Evolutionary conservation across 2,329 filamentous ascomycete species (phyloP).

Genomic region (Chaetomiaceae sp.): DNA sequence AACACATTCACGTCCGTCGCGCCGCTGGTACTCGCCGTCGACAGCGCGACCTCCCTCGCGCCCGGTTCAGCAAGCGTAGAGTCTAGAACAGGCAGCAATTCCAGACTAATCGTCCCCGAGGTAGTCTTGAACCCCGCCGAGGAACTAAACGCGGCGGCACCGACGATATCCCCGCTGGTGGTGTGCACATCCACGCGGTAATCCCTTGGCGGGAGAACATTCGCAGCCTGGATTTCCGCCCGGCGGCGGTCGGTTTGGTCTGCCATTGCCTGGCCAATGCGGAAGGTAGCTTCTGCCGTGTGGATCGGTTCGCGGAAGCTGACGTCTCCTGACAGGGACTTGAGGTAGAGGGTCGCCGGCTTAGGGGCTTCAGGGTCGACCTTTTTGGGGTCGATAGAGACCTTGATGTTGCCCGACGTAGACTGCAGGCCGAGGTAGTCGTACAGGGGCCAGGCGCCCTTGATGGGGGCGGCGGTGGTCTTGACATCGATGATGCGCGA

Average conservation of each 20-base stretch:
- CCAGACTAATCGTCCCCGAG: constrained; percentile 39
- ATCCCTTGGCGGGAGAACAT: constrained; percentile 41
- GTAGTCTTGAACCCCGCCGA: constrained; percentile 35
- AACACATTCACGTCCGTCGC: constrained; percentile 36
- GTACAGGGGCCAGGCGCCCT: constrained; percentile 48
- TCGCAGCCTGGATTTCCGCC: constrained; percentile 1
- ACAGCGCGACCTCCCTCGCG: constrained; percentile 25
- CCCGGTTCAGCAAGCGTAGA: constrained; percentile 5
- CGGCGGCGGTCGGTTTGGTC: not conserved
- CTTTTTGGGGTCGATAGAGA: constrained; percentile 39
- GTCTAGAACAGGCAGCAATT: constrained; percentile 41
- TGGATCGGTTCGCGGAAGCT: constrained; percentile 40
- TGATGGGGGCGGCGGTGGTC: constrained; percentile 42
- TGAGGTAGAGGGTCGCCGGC: constrained; percentile 39
- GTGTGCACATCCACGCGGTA: constrained; percentile 44
- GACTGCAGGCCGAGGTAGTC: constrained; percentile 44
- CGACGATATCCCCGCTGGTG: constrained; percentile 41
- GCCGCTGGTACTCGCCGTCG: constrained; percentile 44
- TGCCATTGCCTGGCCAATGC: constrained; percentile 6
- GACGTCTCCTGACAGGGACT: constrained; percentile 42
- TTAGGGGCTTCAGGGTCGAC: constrained; percentile 33
- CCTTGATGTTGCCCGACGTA: constrained; percentile 40
- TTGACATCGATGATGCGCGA: constrained; percentile 40
- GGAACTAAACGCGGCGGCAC: constrained; percentile 38
- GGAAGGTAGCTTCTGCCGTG: constrained; percentile 16